Evolutionary conservation across 2,329 filamentous ascomycete species (phyloP).

Genomic region (Cylindrodendrum hubeiense): DNA sequence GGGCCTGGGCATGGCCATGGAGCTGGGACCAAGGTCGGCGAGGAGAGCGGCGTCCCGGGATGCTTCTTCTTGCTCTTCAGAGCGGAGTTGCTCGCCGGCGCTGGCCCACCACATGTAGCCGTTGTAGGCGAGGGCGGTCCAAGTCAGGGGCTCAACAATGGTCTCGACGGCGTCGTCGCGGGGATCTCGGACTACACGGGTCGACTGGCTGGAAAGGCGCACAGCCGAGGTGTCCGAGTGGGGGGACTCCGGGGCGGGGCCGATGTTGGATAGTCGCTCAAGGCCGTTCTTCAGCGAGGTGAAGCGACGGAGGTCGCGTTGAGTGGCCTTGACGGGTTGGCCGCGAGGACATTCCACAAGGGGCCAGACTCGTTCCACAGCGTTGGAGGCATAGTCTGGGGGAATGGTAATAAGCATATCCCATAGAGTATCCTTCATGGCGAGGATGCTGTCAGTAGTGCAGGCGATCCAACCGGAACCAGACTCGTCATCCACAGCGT

Average conservation of each 20-base stretch:
- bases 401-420: conserved; percentile 91
- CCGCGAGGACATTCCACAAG: conserved; percentile 76
- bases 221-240: conserved; percentile 42
- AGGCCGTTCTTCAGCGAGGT: conserved; percentile 75
- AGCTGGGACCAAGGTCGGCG: conserved; percentile 60
- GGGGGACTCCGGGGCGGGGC: conserved; percentile 45
- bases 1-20: conserved; percentile 48
- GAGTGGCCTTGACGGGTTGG: conserved; percentile 82
- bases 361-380: conserved; percentile 78
- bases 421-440: conserved; percentile 87
- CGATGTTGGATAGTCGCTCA: conserved; percentile 54
- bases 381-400: conserved; percentile 67
- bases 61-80: conserved; percentile 70
- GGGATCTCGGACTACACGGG: conserved; percentile 49
- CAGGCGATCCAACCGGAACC: conserved; percentile 89
- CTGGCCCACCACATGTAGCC: conserved; percentile 94
- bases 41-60: conserved; percentile 68
- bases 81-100: conserved; percentile 77
- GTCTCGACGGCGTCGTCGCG: conserved; percentile 64
- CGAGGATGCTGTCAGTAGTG: conserved; percentile 93
- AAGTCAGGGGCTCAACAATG: conserved; percentile 73
- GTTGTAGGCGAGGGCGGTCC: conserved; percentile 82
- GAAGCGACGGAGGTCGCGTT: conserved; percentile 89
- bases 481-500: conserved; percentile 58
- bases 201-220: conserved; percentile 45